Conservation (phyloP, 169 alveolate genomes). For the Plasmodium relictum region DNA sequence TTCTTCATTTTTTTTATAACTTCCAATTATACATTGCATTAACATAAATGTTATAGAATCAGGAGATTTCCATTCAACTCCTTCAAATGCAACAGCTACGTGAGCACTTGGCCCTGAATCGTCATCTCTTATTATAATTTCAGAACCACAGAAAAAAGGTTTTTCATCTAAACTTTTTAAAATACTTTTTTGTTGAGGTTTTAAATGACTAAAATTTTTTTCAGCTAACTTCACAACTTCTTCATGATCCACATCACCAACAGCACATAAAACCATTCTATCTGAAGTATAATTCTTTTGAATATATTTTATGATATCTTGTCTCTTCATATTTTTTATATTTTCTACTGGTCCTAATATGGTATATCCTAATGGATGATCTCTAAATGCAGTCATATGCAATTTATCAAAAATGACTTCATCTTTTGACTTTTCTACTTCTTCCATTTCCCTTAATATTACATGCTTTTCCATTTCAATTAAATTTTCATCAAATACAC, state of each 20-base stretch:
- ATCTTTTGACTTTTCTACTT: constrained; percentile 92
- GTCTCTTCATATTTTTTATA: constrained; percentile 89
- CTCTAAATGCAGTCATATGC: constrained; percentile 92
- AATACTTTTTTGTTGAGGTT: constrained; percentile 25
- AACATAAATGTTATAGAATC: constrained; percentile 94
- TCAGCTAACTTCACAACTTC: constrained; percentile 86
- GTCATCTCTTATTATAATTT: constrained; percentile 82
- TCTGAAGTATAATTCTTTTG: constrained; percentile 93
- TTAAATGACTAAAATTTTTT: constrained; percentile 31
- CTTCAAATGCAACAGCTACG: constrained; percentile 93
- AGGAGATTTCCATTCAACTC: constrained; percentile 95
- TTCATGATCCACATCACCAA: constrained; percentile 93
- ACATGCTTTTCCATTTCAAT: constrained; percentile 94
- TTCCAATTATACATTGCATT: constrained; percentile 95
- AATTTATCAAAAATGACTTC: constrained; percentile 95
- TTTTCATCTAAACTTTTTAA: constrained; percentile 73
- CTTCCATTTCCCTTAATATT: constrained; percentile 96
- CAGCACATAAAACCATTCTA: constrained; percentile 92
- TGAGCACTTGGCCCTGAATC: constrained; percentile 92
- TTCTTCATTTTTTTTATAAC: constrained; percentile 87
- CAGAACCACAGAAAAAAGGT: constrained; percentile 88
- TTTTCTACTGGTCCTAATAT: constrained; percentile 93
- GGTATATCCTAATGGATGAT: constrained; percentile 94
- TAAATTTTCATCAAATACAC: constrained; percentile 89
- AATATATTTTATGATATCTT: constrained; percentile 92